Conservation (phyloP, 78 protist genomes). For the Bodo saltans region DNA sequence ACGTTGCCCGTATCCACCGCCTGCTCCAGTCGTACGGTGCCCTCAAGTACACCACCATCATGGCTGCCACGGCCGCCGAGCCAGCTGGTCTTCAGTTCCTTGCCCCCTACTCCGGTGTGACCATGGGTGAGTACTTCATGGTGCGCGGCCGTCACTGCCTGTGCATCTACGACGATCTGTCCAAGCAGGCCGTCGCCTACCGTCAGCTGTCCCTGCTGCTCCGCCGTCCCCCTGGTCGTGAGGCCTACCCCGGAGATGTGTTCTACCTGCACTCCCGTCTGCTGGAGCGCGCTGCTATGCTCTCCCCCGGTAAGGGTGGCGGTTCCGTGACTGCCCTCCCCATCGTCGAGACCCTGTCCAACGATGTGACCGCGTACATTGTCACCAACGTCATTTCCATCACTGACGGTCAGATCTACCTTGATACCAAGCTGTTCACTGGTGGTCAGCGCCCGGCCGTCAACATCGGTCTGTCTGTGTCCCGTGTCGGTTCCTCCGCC, state of each 20-base stretch:
- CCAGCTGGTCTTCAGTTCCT: conserved; percentile 70
- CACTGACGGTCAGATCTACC: conserved; percentile 78
- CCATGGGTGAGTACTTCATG: conserved; percentile 67
- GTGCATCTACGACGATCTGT: conserved; percentile 68
- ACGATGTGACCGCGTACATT: conserved; percentile 76
- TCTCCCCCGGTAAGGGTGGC: conserved; percentile 28
- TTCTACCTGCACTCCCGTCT: conserved; percentile 79
- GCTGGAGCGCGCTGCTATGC: conserved; percentile 73
- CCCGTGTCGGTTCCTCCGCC: conserved; percentile 80
- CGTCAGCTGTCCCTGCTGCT: conserved; percentile 78
- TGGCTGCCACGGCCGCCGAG: conserved; percentile 78
- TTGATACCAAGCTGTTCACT: conserved; percentile 71
- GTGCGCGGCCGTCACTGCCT: conserved; percentile 65
- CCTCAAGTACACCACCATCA: conserved; percentile 54
- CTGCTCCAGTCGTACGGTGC: conserved; percentile 40
- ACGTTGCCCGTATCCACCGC: conserved; percentile 55
- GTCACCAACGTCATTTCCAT: conserved; percentile 80
- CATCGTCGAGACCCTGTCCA: conserved; percentile 75
- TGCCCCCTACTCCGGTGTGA: conserved; percentile 68
- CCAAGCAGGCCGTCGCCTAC: conserved; percentile 83
- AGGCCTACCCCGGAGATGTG: conserved; percentile 83
- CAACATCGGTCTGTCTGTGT: conserved; percentile 75
- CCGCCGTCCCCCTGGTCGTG: conserved; percentile 71
- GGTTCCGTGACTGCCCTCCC: conserved; percentile 77
- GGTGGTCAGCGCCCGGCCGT: conserved; percentile 74